Base-by-base conservation (phyloP, 1,139 yeast species). In the Yamadazyma triangularis region DNA sequence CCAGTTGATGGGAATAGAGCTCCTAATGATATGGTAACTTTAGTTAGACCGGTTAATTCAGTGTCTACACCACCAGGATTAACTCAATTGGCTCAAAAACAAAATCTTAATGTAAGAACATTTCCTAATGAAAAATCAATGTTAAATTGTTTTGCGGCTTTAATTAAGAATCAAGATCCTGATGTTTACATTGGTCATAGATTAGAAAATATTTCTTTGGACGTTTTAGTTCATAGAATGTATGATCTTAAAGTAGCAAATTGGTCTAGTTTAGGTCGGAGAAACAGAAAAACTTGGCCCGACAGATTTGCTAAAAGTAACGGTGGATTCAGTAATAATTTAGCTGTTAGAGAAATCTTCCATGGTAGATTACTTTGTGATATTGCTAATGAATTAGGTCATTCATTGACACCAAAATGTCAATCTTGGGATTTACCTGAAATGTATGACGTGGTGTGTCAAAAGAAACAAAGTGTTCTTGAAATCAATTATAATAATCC, bases 381-480 rank as follows among this genome's bases (percentile, higher is more conserved):
- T 58, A 77, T 93, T 50, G 88, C 93, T 31, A 91, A 91, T 55
- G 96, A 88, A 49, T 76, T 89, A 78, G 99, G 98, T 30, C 93
- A 85, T 52, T 89, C 96, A 0, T 67, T 91, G 41, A 88, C 96
- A 3, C 68, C 80, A 8, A 87, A 88, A 50, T 93, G 98, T 61
- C 94, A 87, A 53, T 84, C 93, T n/a, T 93, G 96, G 96, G 94
- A 87, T 38, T 66, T 93, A 36, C 70, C 83, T 8, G 99, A 93
- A 59, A 91, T 93, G 96, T 81, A 79, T 47, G 80, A 78, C 26
- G 73, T 86, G 29, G 77, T 85, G 36, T 74, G 89, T 61, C 70
- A 77, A 45, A 71, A 73, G 52, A 70, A 73, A 42, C 74, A 74
- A 39, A 60, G 66, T 9, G 69, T 89, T 6, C 58, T 78, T 43